Evolutionary conservation across 352 stramenopile genomes (phyloP), one percentile per base, ranked within the genome.

Genomic region (Phytophthora pluvialis): DNA sequence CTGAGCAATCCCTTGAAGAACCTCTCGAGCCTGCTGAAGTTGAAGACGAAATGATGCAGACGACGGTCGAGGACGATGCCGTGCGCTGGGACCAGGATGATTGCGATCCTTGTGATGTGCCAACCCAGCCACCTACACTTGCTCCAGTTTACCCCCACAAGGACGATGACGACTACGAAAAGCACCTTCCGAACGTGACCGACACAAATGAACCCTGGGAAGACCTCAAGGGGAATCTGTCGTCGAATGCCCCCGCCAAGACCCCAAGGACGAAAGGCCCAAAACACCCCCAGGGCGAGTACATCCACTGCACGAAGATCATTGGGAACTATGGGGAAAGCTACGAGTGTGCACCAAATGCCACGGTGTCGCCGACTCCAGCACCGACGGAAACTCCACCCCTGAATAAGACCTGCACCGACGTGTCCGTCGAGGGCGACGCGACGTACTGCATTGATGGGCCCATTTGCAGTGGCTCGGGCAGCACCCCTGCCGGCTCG

Each of bases 391-490:
- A 40, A 44, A 10, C 18, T 4, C 47, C 33, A 12, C 15, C 31
- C 12, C 21, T 21, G 21, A 31, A 33, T 32, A 55, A 55, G 7
- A 44, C 32, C 11, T 55, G 47, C 15, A 55, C 25, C 32, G 47
- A 55, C 18, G 32, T 55, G 16, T 55, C 47, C 5, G 83, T 94
- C 16, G 77, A 90, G 45, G 64, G 76, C 1, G 83, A 92, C 53
- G 86, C 83, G 26, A 92, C 86, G 15, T 92, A 90, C 67, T 91
- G 83, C 67, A 86, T 91, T 43, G 46, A 64, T 7, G 85, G 83
- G 21, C 68, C 80, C 1, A 78, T 92, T 39, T 94, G 85, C 63
- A 86, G 73, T 31, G 85, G 85, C 40, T 62, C 68, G 8, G 80
- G 78, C 28, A 53, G 67, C 12, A 56, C 46, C 18, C 78, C 81